A percentile compares a stretch with the other conserved stretches of the same genome.
These are phyloP conservation scores for Gastrolobium villosum DNA, from an alignment of 306 rosid genomes.

Conservation along the genomic window DNA sequence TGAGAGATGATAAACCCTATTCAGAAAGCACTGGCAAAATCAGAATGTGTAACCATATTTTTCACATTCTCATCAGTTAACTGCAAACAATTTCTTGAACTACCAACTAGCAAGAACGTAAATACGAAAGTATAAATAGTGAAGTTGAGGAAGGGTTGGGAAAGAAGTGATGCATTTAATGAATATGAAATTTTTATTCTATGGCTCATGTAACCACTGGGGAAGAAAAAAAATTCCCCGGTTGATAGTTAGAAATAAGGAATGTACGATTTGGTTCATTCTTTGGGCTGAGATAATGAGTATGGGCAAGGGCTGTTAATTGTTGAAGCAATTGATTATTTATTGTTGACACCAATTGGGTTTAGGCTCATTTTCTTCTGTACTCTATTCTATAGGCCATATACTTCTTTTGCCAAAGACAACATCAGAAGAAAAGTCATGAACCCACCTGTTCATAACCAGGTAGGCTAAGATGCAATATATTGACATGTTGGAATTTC, in stretches of 20 bases:
- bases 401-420: not conserved
- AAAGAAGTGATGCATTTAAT: conserved; percentile 4
- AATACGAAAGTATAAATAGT: not conserved
- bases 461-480: too few relatives aligned
- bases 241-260: not conserved
- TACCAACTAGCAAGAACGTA: conserved; percentile 7
- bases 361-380: not conserved
- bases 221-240: not conserved
- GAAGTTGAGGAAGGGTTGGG: conserved; percentile 31
- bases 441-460: too few relatives aligned
- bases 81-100: conserved; percentile 36
- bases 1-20: too few relatives aligned
- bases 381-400: not conserved
- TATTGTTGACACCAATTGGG: not conserved
- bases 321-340: too few relatives aligned
- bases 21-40: not conserved
- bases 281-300: not conserved
- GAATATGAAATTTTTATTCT: not conserved
- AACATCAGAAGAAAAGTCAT: too few relatives aligned
- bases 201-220: not conserved
- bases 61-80: conserved; percentile 25
- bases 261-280: not conserved
- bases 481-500: too few relatives aligned
- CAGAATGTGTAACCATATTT: not conserved
- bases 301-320: too few relatives aligned